These are phyloP conservation scores for Cephalotrichum gorgonifer DNA, from an alignment of 2,329 filamentous ascomycete genomes.

Conservation along the genomic window DNA sequence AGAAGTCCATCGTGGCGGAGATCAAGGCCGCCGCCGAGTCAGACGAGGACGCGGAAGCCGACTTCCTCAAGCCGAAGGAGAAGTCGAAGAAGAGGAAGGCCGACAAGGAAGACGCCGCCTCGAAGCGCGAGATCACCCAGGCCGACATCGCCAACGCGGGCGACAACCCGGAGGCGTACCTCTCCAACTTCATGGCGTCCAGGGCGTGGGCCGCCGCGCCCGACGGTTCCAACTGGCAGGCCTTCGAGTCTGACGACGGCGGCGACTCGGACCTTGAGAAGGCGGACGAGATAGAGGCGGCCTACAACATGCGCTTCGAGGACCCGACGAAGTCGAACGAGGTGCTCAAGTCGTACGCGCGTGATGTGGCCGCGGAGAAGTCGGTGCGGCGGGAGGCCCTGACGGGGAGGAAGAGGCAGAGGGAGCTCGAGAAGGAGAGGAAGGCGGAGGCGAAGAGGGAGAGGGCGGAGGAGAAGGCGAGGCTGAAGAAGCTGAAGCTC, in stretches of 20 bases:
- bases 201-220: slow-evolving; percentile 71
- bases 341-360: slow-evolving; percentile 75
- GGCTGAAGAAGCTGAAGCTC: slow-evolving; percentile 83
- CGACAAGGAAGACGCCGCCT: slow-evolving; percentile 16
- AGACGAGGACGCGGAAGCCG: slow-evolving; percentile 31
- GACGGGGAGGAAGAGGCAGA: slow-evolving; percentile 63
- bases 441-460: slow-evolving; percentile 71
- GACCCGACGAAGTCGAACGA: slow-evolving; percentile 84
- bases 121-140: slow-evolving; percentile 29
- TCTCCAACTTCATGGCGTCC: slow-evolving; percentile 93
- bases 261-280: slow-evolving; percentile 56
- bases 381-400: slow-evolving; percentile 79
- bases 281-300: slow-evolving; percentile 81
- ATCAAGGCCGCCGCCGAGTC: slow-evolving; percentile 56
- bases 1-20: slow-evolving; percentile 66
- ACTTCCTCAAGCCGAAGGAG: slow-evolving; percentile 14
- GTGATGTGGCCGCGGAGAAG: slow-evolving; percentile 71
- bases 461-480: slow-evolving; percentile 69
- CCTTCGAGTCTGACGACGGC: slow-evolving; percentile 89
- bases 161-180: slow-evolving; percentile 79
- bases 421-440: slow-evolving; percentile 66
- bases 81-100: slow-evolving; percentile 46
- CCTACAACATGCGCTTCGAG: slow-evolving; percentile 94
- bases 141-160: slow-evolving; percentile 66
- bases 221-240: slow-evolving; percentile 58